Conservation (phyloP, 1,139 yeast species). For the Candida anutae region DNA sequence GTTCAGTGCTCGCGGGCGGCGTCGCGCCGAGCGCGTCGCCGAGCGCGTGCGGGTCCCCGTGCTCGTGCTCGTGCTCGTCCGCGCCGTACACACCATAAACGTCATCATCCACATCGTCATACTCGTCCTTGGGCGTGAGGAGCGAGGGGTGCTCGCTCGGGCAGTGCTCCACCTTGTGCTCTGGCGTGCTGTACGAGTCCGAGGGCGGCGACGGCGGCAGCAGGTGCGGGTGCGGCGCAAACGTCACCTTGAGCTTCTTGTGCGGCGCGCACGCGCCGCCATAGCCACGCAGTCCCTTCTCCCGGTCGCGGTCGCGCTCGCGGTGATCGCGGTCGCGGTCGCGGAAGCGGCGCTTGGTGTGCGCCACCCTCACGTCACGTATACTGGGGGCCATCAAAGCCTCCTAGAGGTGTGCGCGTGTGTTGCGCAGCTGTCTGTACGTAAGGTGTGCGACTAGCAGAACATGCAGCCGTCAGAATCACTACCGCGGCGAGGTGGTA, state of each 20-base stretch:
- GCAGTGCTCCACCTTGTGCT: too few relatives aligned
- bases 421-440: too few relatives aligned
- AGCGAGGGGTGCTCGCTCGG: slow-evolving; percentile 27
- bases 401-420: too few relatives aligned
- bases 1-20: slow-evolving; percentile 2
- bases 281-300: slow-evolving; percentile 6
- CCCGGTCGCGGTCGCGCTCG: slow-evolving; percentile 30
- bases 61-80: slow-evolving; percentile 3
- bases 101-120: slow-evolving; percentile 21
- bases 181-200: neutral
- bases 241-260: slow-evolving; percentile 8
- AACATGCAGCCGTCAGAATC: too few relatives aligned
- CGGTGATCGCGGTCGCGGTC: slow-evolving; percentile 29
- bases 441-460: too few relatives aligned
- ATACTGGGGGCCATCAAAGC: slow-evolving; percentile 26
- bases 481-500: too few relatives aligned
- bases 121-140: slow-evolving; percentile 39
- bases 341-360: slow-evolving; percentile 21
- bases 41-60: slow-evolving; percentile 5
- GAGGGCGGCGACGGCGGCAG: slow-evolving; percentile 2
- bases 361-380: slow-evolving; percentile 13
- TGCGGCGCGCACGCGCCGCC: neutral
- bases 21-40: too few relatives aligned
- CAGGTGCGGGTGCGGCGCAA: slow-evolving; percentile 3
- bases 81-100: slow-evolving; percentile 5